Percentiles rank a stretch among this genome's conserved stretches.
Conservation (phyloP, 228 moss, liverwort and hornwort species). For the Sphagnum magellanicum region DNA sequence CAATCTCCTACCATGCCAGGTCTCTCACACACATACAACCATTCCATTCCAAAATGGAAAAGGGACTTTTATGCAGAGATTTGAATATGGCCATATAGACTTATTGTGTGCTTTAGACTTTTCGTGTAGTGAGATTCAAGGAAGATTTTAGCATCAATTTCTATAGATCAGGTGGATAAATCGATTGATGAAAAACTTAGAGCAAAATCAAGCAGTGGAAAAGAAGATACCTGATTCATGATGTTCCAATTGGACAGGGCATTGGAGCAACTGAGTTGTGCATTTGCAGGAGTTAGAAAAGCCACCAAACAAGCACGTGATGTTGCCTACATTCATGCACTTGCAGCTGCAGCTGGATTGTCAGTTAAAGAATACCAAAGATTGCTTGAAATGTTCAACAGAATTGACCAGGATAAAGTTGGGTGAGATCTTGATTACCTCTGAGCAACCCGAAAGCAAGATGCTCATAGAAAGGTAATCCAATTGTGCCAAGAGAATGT, state of each 20-base stretch:
- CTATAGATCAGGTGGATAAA: too few relatives aligned
- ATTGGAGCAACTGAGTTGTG: slow-evolving; percentile 68
- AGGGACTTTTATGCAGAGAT: too few relatives aligned
- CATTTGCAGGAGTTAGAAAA: slow-evolving; percentile 55
- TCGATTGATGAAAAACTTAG: too few relatives aligned
- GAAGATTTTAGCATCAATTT: neutral
- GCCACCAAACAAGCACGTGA: slow-evolving; percentile 71
- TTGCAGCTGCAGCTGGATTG: slow-evolving; percentile 75
- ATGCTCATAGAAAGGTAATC: too few relatives aligned
- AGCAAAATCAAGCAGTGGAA: neutral
- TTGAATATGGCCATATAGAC: too few relatives aligned
- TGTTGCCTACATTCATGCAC: slow-evolving; percentile 76
- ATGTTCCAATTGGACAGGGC: slow-evolving; percentile 24
- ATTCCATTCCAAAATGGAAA: too few relatives aligned
- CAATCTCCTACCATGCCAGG: slow-evolving; percentile 80
- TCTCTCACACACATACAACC: slow-evolving; percentile 2
- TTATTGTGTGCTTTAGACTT: neutral
- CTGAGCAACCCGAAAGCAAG: too few relatives aligned
- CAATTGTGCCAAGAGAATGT: too few relatives aligned
- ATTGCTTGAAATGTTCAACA: slow-evolving; percentile 86
- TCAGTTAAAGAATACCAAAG: slow-evolving; percentile 91
- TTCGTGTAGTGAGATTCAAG: neutral
- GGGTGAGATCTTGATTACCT: slow-evolving; percentile 34
- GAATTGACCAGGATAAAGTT: slow-evolving; percentile 80
- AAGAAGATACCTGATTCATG: neutral